phyloP scores from a whole-genome alignment of 768 basidiomycete genomes.

The Boletus edulis region DNA sequence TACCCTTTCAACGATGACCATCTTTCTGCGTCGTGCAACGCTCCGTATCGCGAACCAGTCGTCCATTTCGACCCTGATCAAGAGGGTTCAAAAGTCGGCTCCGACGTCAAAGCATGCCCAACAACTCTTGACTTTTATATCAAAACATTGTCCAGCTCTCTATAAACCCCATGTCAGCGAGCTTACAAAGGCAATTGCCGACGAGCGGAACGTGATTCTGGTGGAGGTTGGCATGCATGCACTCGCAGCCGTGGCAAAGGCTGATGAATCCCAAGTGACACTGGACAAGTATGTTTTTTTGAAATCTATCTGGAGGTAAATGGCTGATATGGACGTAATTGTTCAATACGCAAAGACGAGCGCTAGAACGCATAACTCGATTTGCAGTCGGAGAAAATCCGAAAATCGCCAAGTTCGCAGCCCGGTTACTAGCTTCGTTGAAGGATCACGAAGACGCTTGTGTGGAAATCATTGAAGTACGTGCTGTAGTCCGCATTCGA shows the following conservation, averaged over 20 bases:
- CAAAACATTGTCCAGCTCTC: slow-evolving; percentile 74
- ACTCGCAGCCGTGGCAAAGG: slow-evolving; percentile 61
- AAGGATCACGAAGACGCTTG: slow-evolving; percentile 52
- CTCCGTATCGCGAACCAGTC: slow-evolving; percentile 82
- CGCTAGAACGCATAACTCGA: slow-evolving; percentile 59
- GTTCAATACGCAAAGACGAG: slow-evolving; percentile 45
- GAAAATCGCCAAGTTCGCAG: slow-evolving; percentile 82
- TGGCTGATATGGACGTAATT: background rate
- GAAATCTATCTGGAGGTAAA: background rate
- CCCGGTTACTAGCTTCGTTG: slow-evolving; percentile 64
- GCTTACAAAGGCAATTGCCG: slow-evolving; percentile 68
- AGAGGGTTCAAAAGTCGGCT: slow-evolving; percentile 54
- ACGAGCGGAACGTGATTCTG: slow-evolving; percentile 52
- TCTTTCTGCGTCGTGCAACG: slow-evolving; percentile 65
- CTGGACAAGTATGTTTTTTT: slow-evolving; percentile 60
- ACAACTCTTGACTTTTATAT: slow-evolving; percentile 54
- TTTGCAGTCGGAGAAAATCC: slow-evolving; percentile 58
- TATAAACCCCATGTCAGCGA: slow-evolving; percentile 75
- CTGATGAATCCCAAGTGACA: slow-evolving; percentile 55
- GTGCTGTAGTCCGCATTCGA: slow-evolving; percentile 10
- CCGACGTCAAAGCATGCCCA: slow-evolving; percentile 45
- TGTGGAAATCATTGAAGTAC: slow-evolving; percentile 61
- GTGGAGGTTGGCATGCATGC: slow-evolving; percentile 75
- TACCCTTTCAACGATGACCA: slow-evolving; percentile 63
- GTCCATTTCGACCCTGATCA: slow-evolving; percentile 77